Evolutionary conservation across 768 basidiomycete species (phyloP), one percentile per base, ranked within the genome.

Genomic region (Boletus rubescentipes): DNA sequence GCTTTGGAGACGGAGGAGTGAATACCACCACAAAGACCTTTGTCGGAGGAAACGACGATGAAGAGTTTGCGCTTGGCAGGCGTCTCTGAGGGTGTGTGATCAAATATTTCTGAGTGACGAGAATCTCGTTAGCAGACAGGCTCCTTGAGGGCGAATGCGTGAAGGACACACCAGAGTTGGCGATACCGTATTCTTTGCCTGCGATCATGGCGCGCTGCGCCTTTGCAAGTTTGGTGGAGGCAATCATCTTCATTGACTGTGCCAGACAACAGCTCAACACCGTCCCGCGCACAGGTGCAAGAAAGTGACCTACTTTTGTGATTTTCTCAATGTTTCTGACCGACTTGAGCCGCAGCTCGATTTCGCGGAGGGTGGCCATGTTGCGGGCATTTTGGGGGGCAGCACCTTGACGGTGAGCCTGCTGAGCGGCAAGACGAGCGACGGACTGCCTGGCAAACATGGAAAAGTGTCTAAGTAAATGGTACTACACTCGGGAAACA

Each of bases 321-420:
- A 99, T 98, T 90, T 98, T 98, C 83, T 97, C 93, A 72, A 96
- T 96, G 79, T 97, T 97, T 73, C 83, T 81, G 67, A 98, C 96
- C 43, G 93, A 97, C 85, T 96, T 92, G 75, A 91, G 82, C 65
- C 96, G 87, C 72, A 92, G 75, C 80, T 99, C 96, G 68, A 99
- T 90, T 78, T 99, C 96, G 61, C 94, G 89, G 61, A 99, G 86
- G 56, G 97, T 98, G 38, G 96, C 97, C 94, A 93, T 93, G 75
- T 89, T 93, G 66, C 90, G 85, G 67, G 87, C 84, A 60, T 72
- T 71, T 61, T 77, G 68, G 31, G 74, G 75, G 23, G 67, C 72
- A 48, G 73, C 72, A 55, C 71, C 74, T 61, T 73, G 68, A 62
- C 68, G 66, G 55, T 63, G 58, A 38, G 70, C 61, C 54, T 74